A percentile compares a stretch with the other conserved stretches of the same genome.
phyloP scores from a whole-genome alignment of 371 early-diverging fungal species.

The Syncephalastrum sp. region DNA sequence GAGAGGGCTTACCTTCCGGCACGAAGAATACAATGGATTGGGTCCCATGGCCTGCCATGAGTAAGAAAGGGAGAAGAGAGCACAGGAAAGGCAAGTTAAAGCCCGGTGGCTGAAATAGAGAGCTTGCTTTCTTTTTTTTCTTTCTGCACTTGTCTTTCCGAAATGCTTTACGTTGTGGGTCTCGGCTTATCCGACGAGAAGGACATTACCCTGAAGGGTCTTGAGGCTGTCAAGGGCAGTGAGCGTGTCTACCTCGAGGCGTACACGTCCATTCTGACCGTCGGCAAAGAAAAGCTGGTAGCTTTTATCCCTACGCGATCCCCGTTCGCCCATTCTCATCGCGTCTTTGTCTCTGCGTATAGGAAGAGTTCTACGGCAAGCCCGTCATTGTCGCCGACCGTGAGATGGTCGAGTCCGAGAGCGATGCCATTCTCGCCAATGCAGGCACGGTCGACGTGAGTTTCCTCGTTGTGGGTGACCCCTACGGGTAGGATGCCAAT shows the following conservation, averaged over 20 bases:
- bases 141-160: neutral
- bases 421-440: conserved; percentile 86
- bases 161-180: conserved; percentile 92
- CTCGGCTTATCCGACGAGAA: conserved; percentile 97
- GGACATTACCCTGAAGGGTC: conserved; percentile 95
- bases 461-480: conserved; percentile 99
- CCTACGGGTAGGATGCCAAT: conserved; percentile 77
- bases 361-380: conserved; percentile 90
- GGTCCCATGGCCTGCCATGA: too few species aligned
- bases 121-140: neutral
- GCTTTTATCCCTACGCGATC: conserved; percentile 6
- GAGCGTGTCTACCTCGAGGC: conserved; percentile 96
- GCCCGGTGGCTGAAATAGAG: too few species aligned
- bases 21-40: too few species aligned
- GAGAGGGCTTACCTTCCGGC: too few species aligned
- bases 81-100: too few species aligned
- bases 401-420: conserved; percentile 95
- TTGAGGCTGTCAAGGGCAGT: conserved; percentile 88
- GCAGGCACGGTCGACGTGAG: conserved; percentile 90
- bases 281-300: conserved; percentile 81
- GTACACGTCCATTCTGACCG: conserved; percentile 97
- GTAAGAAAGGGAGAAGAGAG: too few species aligned
- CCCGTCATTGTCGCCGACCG: conserved; percentile 89
- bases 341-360: neutral
- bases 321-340: too few species aligned